Percentiles rank a stretch among this genome's conserved stretches.
phyloP scores from a whole-genome alignment of 148 eudicot species.

The Linanthus parryae region DNA sequence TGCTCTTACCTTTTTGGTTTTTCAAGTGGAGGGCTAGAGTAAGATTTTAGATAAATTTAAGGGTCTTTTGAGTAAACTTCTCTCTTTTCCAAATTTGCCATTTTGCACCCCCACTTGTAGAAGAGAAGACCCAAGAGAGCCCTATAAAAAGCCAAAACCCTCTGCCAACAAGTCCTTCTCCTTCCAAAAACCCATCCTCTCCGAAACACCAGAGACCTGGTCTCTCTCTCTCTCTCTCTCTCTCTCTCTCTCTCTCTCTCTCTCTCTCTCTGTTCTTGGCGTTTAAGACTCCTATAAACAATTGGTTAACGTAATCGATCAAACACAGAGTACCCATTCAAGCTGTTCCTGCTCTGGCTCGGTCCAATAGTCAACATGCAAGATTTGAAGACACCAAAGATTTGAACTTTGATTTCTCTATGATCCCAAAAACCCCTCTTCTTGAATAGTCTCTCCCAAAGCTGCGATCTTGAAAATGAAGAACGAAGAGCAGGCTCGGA shows the following conservation, averaged over 20 bases:
- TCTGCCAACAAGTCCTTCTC: background rate
- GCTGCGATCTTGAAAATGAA: conserved; percentile 11
- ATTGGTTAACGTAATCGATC: conserved; percentile 12
- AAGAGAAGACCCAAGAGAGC: background rate
- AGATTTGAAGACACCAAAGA: background rate
- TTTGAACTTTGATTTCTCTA: background rate
- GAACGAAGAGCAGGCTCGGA: conserved; percentile 65
- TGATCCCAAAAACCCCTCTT: too few relatives aligned
- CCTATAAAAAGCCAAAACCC: background rate
- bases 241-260: conserved; percentile 6
- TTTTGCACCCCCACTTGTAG: too few relatives aligned
- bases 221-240: conserved; percentile 5
- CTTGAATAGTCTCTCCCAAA: background rate
- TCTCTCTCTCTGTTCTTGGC: background rate
- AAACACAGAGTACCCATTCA: conserved; percentile 10
- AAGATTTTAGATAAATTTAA: background rate
- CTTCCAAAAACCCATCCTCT: background rate
- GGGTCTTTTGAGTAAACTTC: too few relatives aligned
- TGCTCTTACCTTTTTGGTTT: too few relatives aligned
- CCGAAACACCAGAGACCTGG: background rate
- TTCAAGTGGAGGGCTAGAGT: background rate
- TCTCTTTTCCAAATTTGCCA: too few relatives aligned
- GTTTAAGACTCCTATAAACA: background rate
- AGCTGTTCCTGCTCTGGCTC: background rate
- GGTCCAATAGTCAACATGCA: conserved; percentile 15